Conservation (phyloP, 108 stramenopile species). For the Conticribra weissflogii region DNA sequence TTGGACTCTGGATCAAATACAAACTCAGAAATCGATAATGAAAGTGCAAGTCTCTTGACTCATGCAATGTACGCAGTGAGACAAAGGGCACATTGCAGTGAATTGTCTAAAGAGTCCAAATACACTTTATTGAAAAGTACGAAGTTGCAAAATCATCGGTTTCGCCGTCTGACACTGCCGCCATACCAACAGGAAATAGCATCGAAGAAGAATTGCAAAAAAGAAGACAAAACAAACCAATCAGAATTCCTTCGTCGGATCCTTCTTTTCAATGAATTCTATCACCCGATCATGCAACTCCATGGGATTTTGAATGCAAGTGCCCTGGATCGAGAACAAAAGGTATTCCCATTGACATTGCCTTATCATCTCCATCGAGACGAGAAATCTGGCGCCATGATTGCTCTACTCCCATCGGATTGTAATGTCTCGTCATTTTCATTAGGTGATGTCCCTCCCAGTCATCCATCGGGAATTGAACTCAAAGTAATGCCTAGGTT, state of each 20-base stretch:
- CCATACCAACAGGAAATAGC: not conserved
- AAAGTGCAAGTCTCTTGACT: constrained; percentile 1
- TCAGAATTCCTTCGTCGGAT: not conserved
- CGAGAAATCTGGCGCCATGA: constrained; percentile 17
- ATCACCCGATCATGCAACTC: constrained; percentile 24
- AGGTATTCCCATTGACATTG: not conserved
- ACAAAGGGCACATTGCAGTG: not conserved
- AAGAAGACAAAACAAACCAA: not conserved
- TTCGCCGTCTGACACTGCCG: constrained; percentile 20
- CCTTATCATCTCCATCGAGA: constrained; percentile 26
- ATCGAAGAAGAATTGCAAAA: not conserved
- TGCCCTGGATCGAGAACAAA: not conserved
- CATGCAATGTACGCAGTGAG: constrained; percentile 8
- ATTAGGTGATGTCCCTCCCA: no score
- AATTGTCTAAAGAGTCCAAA: not conserved
- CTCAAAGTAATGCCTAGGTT: constrained; percentile 15
- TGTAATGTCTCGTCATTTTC: no score
- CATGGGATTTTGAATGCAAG: constrained; percentile 3
- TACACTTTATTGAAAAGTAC: not conserved
- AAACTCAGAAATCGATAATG: not conserved
- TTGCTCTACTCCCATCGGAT: constrained; percentile 27
- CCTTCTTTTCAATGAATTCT: constrained; percentile 24
- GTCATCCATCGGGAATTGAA: not conserved
- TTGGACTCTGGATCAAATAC: constrained; percentile 1
- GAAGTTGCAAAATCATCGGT: constrained; percentile 7